Evolutionary conservation across 306 rosid species (phyloP).

Genomic region (Inga leiocalycina): DNA sequence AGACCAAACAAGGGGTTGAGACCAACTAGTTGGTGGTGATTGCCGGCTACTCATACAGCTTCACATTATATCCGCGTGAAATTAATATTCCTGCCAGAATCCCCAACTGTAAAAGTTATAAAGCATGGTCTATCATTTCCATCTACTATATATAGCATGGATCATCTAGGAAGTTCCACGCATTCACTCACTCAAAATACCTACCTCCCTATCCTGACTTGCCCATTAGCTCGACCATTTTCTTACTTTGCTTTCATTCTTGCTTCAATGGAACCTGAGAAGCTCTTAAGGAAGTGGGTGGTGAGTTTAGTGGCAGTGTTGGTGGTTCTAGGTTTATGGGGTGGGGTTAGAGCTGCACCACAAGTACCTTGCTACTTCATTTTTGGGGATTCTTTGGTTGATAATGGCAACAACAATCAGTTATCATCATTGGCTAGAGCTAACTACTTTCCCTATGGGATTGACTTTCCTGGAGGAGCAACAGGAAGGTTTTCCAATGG

Average conservation of each 20-base stretch:
- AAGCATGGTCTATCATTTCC: neutral
- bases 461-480: slow-evolving; percentile 62
- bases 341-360: slow-evolving; percentile 53
- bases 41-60: slow-evolving; percentile 32
- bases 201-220: neutral
- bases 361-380: slow-evolving; percentile 55
- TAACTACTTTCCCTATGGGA: slow-evolving; percentile 64
- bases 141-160: slow-evolving; percentile 37
- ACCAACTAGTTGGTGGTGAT: slow-evolving; percentile 21
- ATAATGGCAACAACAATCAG: slow-evolving; percentile 64
- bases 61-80: slow-evolving; percentile 81
- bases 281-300: slow-evolving; percentile 17
- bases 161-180: slow-evolving; percentile 17
- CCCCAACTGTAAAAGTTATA: slow-evolving; percentile 54
- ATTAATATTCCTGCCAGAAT: slow-evolving; percentile 64
- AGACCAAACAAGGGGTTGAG: slow-evolving; percentile 13
- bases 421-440: slow-evolving; percentile 53
- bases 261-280: slow-evolving; percentile 38
- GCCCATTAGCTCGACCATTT: neutral
- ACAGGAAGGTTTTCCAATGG: slow-evolving; percentile 71
- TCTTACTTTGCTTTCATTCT: slow-evolving; percentile 8
- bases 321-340: slow-evolving; percentile 41
- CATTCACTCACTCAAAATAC: slow-evolving; percentile 29
- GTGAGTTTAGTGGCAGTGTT: slow-evolving; percentile 16
- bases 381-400: slow-evolving; percentile 75